Evolutionary conservation across 2,329 filamentous ascomycete species (phyloP).

Genomic region (Esteya vermicola): DNA sequence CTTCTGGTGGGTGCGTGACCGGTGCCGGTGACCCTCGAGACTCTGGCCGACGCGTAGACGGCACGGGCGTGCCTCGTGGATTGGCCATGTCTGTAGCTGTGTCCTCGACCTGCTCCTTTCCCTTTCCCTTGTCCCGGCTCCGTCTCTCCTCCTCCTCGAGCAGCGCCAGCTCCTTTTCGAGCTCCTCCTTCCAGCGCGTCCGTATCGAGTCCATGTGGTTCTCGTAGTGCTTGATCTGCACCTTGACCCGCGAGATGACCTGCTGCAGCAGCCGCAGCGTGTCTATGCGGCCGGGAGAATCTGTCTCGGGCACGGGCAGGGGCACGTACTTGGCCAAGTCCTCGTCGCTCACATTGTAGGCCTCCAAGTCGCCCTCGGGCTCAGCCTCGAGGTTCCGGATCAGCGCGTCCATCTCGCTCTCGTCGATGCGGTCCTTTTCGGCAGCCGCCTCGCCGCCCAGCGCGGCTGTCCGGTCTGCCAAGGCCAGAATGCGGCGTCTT

Average conservation of each 20-base stretch:
- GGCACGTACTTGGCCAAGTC: conserved; percentile 5
- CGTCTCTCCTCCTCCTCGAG: conserved; percentile 11
- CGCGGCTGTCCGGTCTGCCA: background rate
- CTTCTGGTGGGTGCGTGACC: too few relatives aligned
- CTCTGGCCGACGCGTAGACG: too few relatives aligned
- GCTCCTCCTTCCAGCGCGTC: conserved; percentile 8
- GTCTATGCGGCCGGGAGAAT: conserved; percentile 4
- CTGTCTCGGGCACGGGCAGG: conserved; percentile 1
- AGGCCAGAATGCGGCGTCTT: conserved; percentile 15
- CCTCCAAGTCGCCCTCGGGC: conserved; percentile 3
- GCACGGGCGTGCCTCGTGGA: too few relatives aligned
- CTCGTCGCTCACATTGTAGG: conserved; percentile 13
- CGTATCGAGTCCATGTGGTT: conserved; percentile 12
- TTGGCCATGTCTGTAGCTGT: too few relatives aligned
- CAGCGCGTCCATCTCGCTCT: conserved; percentile 12
- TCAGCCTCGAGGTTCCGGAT: conserved; percentile 15
- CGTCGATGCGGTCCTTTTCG: background rate
- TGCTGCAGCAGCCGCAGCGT: conserved; percentile 9
- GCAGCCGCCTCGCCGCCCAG: background rate
- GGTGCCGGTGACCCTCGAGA: too few relatives aligned
- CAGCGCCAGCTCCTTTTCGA: conserved; percentile 13
- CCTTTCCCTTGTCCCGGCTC: too few relatives aligned
- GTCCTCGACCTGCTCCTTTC: too few relatives aligned
- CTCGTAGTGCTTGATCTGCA: conserved; percentile 12
- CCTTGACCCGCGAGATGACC: conserved; percentile 9